phyloP scores from a whole-genome alignment of 768 basidiomycete species.

The Phaffia tasmanica region DNA sequence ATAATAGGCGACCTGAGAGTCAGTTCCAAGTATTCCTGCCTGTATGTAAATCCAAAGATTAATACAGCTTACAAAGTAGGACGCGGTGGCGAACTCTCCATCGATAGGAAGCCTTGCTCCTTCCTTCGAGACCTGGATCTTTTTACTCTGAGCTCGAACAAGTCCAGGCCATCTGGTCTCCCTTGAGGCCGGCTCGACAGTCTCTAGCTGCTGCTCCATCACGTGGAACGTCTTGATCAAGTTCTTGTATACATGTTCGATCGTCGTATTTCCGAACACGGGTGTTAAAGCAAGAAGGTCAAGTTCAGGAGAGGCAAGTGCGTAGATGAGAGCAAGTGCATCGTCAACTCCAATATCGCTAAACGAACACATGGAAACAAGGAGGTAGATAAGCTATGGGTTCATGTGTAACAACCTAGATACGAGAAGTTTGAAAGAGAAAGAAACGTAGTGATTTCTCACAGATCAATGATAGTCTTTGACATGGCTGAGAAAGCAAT shows the following conservation, averaged over 20 bases:
- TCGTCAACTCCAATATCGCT: slow-evolving; percentile 84
- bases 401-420: no score
- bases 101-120: slow-evolving; percentile 58
- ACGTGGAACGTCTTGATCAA: slow-evolving; percentile 64
- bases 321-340: slow-evolving; percentile 61
- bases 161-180: slow-evolving; percentile 16
- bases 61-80: slow-evolving; percentile 50
- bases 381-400: no score
- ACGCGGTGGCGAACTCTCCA: slow-evolving; percentile 61
- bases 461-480: no score
- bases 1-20: neutral
- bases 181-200: neutral
- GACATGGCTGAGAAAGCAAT: no score
- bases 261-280: slow-evolving; percentile 47
- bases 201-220: slow-evolving; percentile 43
- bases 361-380: no score
- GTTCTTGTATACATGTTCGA: slow-evolving; percentile 47
- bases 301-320: slow-evolving; percentile 70
- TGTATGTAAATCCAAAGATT: no score
- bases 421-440: no score
- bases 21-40: neutral
- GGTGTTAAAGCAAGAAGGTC: slow-evolving; percentile 65
- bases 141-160: neutral
- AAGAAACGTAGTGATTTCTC: no score
- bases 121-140: slow-evolving; percentile 16